Base-by-base conservation (phyloP, 2,329 filamentous ascomycete species). In the Diplodia mutila region DNA sequence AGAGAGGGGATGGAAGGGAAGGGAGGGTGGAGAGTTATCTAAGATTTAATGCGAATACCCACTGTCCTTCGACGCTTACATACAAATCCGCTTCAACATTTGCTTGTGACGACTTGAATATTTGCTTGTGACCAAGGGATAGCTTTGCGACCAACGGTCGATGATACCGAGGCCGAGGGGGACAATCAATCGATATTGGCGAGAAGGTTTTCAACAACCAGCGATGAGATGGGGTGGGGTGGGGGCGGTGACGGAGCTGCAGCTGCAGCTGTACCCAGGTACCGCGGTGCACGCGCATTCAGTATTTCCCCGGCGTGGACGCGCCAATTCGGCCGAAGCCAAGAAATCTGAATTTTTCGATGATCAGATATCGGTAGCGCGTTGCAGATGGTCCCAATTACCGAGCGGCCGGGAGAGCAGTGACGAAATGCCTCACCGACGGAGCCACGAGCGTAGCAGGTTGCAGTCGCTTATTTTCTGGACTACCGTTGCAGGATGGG, bases 11-110 rank as follows among this genome's bases (percentile, higher is more conserved):
- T 14, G 29, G n/a, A 63, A 34, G 59, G 27, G 29, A 23, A 34
- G 37, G 42, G 52, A 39, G 61, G 37, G 32, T 7, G 54, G 18
- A 21, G 37, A 37, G 25, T 18, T 49, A 63, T 37, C 39, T 61
- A 32, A n/a, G 32, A 37, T 18, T 29, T 63, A 51, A 63, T 51
- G 27, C 42, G 34, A 51, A 63, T 63, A 63, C 59, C 59, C 59
- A 32, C 57, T 48, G 29, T 63, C 59, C 32, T 23, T 63, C 46
- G 59, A 63, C 42, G 23, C 21, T 23, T 21, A 46, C 42, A 46
- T n/a, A 37, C 34, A 37, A 37, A 8, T 32, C 29, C 39, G 8
- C 3, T n/a, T 42, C 5, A n/a, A 18, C 11, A 21, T 46, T 46
- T 46, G 42, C 42, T 21, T 46, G 42, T 46, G 42, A 46, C 7